Evolutionary conservation across 495 filamentous ascomycete genomes (phyloP).

Genomic region (Aspergillus wentii): DNA sequence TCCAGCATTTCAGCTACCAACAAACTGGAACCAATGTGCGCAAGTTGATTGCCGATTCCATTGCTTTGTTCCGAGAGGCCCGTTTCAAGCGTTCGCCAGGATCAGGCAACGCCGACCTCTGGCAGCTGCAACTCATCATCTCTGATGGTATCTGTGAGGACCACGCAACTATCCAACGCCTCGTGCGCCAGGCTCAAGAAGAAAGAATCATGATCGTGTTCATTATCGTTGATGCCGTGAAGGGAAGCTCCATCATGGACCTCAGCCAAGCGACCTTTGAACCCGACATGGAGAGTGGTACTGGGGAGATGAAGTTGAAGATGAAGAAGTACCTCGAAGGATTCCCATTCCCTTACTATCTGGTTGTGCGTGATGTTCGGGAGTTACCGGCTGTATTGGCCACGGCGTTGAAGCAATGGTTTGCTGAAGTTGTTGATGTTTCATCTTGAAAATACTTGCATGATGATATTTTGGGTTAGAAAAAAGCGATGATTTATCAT

Average conservation of each 20-base stretch:
- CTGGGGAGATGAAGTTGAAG: constrained; percentile 61
- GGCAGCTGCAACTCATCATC: constrained; percentile 91
- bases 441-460: constrained; percentile 28
- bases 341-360: constrained; percentile 94
- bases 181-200: constrained; percentile 83
- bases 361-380: constrained; percentile 86
- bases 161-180: constrained; percentile 73
- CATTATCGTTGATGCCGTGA: constrained; percentile 83
- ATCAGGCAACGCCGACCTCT: constrained; percentile 69
- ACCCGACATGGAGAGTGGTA: constrained; percentile 41
- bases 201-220: constrained; percentile 98
- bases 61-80: constrained; percentile 76
- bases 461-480: constrained; percentile 1
- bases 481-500: constrained; percentile 4
- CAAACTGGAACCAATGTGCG: constrained; percentile 81
- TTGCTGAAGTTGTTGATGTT: constrained; percentile 80
- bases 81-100: constrained; percentile 50
- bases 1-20: constrained; percentile 81
- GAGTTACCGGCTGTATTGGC: constrained; percentile 87
- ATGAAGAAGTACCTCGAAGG: constrained; percentile 88
- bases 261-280: constrained; percentile 77
- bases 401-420: constrained; percentile 89
- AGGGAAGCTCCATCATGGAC: constrained; percentile 67
- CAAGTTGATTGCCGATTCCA: constrained; percentile 68
- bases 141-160: constrained; percentile 90